Evolutionary conservation across 345 rosid species (phyloP).

Genomic region (Camelina neglecta): DNA sequence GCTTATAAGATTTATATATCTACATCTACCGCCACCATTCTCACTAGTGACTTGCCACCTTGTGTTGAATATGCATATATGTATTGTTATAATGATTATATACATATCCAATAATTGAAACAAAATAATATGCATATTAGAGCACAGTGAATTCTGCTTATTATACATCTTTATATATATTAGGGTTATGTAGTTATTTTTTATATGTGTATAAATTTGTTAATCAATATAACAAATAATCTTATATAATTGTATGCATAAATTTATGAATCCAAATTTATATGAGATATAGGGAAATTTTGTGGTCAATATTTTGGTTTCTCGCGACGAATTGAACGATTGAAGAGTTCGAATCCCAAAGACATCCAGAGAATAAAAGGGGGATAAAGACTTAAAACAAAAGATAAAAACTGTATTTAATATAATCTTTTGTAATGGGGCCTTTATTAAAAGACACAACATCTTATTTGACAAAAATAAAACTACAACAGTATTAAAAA

Average conservation of each 20-base stretch:
- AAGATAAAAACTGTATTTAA: slow-evolving; percentile 10
- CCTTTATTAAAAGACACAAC: slow-evolving; percentile 47
- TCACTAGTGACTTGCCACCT: slow-evolving; percentile 44
- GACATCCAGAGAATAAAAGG: slow-evolving; percentile 31
- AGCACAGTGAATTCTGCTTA: neutral
- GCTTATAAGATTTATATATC: slow-evolving; percentile 36
- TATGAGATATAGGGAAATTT: neutral
- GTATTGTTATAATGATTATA: neutral
- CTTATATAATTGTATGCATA: neutral
- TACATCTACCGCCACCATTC: slow-evolving; percentile 47
- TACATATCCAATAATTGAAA: neutral
- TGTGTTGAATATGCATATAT: slow-evolving; percentile 20
- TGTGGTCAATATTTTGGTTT: slow-evolving; percentile 4
- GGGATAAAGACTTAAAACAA: neutral
- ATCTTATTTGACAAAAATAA: slow-evolving; percentile 26
- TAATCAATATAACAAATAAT: slow-evolving; percentile 1
- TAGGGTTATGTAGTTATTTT: neutral
- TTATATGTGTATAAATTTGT: neutral
- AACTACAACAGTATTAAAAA: neutral
- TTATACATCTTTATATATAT: neutral
- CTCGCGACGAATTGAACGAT: neutral
- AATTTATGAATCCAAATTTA: neutral
- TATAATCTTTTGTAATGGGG: slow-evolving; percentile 18
- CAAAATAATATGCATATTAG: neutral
- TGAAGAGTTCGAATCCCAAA: slow-evolving; percentile 38